phyloP scores from a whole-genome alignment of 495 filamentous ascomycete species.

The Letharia columbiana region DNA sequence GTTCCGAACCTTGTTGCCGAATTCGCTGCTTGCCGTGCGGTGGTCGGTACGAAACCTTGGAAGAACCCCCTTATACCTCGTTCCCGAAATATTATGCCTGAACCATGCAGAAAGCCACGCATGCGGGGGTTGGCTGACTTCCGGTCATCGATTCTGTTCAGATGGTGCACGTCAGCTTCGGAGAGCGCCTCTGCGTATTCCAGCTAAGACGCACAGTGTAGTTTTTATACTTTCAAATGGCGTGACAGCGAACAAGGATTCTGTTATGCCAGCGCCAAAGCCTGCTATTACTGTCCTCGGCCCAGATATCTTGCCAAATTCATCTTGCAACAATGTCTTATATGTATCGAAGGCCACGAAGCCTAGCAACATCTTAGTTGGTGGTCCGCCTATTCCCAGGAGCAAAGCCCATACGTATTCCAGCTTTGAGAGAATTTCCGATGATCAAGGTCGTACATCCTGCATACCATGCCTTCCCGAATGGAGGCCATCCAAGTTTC shows the following conservation, averaged over 20 bases:
- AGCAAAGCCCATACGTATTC: slow-evolving; percentile 57
- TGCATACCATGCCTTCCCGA: slow-evolving; percentile 92
- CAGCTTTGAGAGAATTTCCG: slow-evolving; percentile 92
- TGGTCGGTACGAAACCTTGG: slow-evolving; percentile 92
- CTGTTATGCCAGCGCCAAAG: slow-evolving; percentile 89
- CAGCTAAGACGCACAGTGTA: slow-evolving; percentile 51
- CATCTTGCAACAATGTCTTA: slow-evolving; percentile 72
- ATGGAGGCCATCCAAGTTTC: slow-evolving; percentile 93
- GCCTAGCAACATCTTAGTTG: slow-evolving; percentile 39
- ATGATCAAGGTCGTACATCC: slow-evolving; percentile 96
- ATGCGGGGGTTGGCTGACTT: slow-evolving; percentile 80
- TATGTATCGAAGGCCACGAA: slow-evolving; percentile 96
- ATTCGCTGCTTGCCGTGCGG: slow-evolving; percentile 89
- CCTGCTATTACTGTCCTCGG: slow-evolving; percentile 87
- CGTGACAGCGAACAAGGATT: slow-evolving; percentile 87
- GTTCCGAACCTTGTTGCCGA: slow-evolving; percentile 81
- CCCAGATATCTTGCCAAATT: slow-evolving; percentile 80
- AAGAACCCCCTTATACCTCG: slow-evolving; percentile 87
- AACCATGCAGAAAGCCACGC: slow-evolving; percentile 86
- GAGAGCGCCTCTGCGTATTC: neutral
- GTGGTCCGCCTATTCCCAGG: slow-evolving; percentile 10
- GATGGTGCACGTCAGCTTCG: neutral
- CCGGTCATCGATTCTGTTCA: slow-evolving; percentile 77
- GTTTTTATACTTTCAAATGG: slow-evolving; percentile 99
- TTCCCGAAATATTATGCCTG: slow-evolving; percentile 76